Conservation (phyloP, 164 flowering plant species). For the Santalum album region DNA sequence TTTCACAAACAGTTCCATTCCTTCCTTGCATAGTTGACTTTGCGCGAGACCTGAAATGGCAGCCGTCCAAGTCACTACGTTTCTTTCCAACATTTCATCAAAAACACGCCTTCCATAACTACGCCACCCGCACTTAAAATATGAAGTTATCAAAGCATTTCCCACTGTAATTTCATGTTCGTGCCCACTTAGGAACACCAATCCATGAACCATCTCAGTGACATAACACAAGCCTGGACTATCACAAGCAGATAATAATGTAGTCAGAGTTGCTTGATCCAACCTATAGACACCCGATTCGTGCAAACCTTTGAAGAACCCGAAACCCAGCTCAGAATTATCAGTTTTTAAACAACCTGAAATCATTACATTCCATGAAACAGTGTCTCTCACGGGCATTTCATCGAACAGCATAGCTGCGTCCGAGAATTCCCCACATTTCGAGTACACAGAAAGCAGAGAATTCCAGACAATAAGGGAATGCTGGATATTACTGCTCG, state of each 20-base stretch:
- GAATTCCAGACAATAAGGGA: conserved; percentile 57
- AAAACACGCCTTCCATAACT: conserved; percentile 44
- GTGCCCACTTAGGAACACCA: conserved; percentile 47
- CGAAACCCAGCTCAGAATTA: conserved; percentile 35
- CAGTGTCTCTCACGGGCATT: conserved; percentile 59
- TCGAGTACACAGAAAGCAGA: conserved; percentile 46
- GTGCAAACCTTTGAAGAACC: conserved; percentile 38
- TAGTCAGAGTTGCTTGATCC: conserved; percentile 71
- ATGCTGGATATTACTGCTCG: conserved; percentile 6
- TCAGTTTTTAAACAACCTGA: conserved; percentile 41
- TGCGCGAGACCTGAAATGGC: conserved; percentile 67
- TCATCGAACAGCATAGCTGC: conserved; percentile 58
- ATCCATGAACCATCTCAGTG: conserved; percentile 46
- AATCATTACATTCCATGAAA: conserved; percentile 72
- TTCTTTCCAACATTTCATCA: conserved; percentile 53
- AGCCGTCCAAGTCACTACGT: conserved; percentile 89
- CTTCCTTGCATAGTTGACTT: conserved; percentile 38
- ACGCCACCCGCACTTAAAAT: conserved; percentile 44
- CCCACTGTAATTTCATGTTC: conserved; percentile 53
- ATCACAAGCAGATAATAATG: conserved; percentile 52
- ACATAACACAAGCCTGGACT: conserved; percentile 17
- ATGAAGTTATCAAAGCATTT: conserved; percentile 67
- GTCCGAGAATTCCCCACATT: conserved; percentile 28
- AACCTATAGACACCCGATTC: conserved; percentile 17
- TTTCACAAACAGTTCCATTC: conserved; percentile 42